Conservation (phyloP, 2,329 filamentous ascomycete genomes). For the Colletotrichum cuscutae region DNA sequence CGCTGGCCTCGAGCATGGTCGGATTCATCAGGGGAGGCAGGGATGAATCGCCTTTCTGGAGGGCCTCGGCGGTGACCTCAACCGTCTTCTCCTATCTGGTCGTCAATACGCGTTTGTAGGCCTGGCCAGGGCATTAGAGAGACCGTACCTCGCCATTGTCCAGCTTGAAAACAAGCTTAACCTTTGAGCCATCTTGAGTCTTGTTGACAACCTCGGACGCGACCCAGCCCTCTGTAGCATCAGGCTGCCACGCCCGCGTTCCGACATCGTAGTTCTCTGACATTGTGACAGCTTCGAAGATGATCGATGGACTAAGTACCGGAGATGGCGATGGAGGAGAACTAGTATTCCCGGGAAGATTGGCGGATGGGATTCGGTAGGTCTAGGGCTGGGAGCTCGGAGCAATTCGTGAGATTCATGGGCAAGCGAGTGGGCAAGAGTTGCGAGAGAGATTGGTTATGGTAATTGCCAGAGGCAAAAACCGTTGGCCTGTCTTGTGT, state of each 20-base stretch:
- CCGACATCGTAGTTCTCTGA: conserved; percentile 96
- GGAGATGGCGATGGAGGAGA: conserved; percentile 20
- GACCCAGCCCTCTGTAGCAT: conserved; percentile 95
- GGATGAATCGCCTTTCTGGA: conserved; percentile 80
- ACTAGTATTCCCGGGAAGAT: conserved; percentile 21
- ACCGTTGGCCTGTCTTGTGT: background rate
- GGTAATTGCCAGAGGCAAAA: background rate
- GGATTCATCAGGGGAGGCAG: conserved; percentile 98
- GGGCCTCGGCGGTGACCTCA: conserved; percentile 78
- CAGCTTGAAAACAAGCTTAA: conserved; percentile 86
- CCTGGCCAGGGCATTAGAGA: background rate
- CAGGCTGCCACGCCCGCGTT: conserved; percentile 98
- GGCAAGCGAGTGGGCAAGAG: conserved; percentile 18
- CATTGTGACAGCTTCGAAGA: conserved; percentile 64
- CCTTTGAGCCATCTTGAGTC: conserved; percentile 84
- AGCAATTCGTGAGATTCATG: conserved; percentile 31
- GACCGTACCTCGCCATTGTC: conserved; percentile 87
- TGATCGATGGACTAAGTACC: conserved; percentile 6
- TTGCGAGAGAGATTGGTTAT: background rate
- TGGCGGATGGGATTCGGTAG: conserved; percentile 24
- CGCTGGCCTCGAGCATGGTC: conserved; percentile 96
- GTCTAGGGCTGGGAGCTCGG: conserved; percentile 32
- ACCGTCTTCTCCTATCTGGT: conserved; percentile 76
- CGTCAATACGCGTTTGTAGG: conserved; percentile 14
- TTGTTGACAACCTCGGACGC: conserved; percentile 94